Conservation (phyloP, 257 asterid species). For the Vinca minor region DNA sequence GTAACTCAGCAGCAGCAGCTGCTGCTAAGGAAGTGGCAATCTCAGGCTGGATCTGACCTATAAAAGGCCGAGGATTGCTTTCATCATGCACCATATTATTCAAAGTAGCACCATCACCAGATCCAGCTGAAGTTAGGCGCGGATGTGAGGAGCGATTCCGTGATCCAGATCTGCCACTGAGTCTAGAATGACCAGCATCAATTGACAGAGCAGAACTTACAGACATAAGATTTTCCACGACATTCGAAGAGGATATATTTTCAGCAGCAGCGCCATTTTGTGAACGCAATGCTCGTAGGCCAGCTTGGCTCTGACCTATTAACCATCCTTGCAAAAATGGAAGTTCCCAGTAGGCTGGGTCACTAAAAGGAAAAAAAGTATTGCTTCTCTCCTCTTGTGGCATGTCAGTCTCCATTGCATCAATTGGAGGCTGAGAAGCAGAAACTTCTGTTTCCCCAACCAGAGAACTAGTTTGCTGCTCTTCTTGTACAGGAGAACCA, state of each 20-base stretch:
- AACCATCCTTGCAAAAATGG: constrained; percentile 97
- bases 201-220: constrained; percentile 37
- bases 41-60: constrained; percentile 73
- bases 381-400: constrained; percentile 58
- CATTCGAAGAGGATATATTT: constrained; percentile 32
- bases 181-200: constrained; percentile 40
- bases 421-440: constrained; percentile 40
- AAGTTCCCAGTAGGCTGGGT: constrained; percentile 87
- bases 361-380: constrained; percentile 67
- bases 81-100: constrained; percentile 39
- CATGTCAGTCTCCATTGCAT: constrained; percentile 64
- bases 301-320: constrained; percentile 92
- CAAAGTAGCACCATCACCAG: constrained; percentile 41
- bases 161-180: constrained; percentile 58
- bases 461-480: constrained; percentile 36
- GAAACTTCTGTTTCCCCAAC: constrained; percentile 37
- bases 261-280: constrained; percentile 42
- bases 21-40: constrained; percentile 80
- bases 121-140: constrained; percentile 33
- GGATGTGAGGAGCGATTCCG: constrained; percentile 60
- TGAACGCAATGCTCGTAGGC: constrained; percentile 51
- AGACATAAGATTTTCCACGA: constrained; percentile 38
- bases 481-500: constrained; percentile 48
- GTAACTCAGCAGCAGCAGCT: constrained; percentile 91
- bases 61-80: constrained; percentile 43